phyloP scores from a whole-genome alignment of 306 rosid genomes.

The Carpinus fangiana region DNA sequence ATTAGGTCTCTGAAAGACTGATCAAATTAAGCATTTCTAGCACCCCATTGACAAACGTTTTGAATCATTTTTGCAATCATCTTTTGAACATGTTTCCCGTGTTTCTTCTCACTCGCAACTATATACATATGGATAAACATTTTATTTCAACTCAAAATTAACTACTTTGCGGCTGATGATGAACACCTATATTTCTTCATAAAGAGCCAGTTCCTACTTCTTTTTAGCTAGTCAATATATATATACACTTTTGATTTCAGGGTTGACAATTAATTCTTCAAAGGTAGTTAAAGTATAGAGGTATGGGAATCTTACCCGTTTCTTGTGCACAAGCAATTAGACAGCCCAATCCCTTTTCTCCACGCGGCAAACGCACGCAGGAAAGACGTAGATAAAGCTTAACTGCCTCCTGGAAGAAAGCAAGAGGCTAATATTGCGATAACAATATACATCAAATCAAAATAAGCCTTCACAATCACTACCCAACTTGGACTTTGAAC shows the following conservation, averaged over 20 bases:
- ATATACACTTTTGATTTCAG: background rate
- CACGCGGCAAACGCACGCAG: background rate
- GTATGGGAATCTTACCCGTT: background rate
- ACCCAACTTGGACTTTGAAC: slow-evolving; percentile 5
- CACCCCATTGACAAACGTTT: background rate
- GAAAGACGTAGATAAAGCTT: background rate
- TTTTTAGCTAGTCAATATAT: too few relatives aligned
- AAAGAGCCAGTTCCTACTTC: background rate
- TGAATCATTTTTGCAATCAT: background rate
- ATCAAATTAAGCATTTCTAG: background rate
- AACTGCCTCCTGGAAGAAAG: background rate
- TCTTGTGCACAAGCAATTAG: background rate
- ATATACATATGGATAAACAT: background rate
- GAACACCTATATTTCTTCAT: background rate
- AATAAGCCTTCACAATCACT: background rate
- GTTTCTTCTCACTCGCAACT: background rate
- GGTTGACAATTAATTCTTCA: background rate
- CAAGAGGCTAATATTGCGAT: background rate
- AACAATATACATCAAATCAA: background rate
- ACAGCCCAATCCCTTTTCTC: background rate
- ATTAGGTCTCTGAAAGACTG: background rate
- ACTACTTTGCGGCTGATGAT: background rate
- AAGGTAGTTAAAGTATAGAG: background rate
- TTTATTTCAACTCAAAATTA: background rate
- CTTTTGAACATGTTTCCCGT: background rate